Conservation (phyloP, 1,284 basidiomycete genomes). For the Cutaneotrichosporon mucoides region DNA sequence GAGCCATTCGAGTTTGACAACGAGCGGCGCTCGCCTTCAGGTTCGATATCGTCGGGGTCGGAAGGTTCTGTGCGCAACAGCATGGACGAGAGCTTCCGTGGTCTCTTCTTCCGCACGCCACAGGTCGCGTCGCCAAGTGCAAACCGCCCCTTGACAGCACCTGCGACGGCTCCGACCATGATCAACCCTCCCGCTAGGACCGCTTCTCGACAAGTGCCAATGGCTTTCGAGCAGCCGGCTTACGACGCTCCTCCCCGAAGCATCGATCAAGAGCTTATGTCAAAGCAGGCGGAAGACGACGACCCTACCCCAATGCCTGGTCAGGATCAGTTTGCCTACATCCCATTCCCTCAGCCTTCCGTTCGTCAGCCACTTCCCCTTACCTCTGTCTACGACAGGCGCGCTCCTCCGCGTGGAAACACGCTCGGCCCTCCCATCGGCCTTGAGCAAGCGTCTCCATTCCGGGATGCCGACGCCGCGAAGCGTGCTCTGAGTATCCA, state of each 20-base stretch:
- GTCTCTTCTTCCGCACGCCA: constrained; percentile 44
- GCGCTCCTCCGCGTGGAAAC: background rate
- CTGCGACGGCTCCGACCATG: background rate
- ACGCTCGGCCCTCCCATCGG: background rate
- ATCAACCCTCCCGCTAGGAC: background rate
- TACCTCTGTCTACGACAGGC: background rate
- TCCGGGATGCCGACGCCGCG: background rate
- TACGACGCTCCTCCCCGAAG: too few species aligned
- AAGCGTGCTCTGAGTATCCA: background rate
- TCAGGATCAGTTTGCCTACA: too few species aligned
- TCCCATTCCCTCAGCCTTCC: too few species aligned
- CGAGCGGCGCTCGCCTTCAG: constrained; percentile 1
- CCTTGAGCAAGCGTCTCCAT: background rate
- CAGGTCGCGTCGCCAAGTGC: background rate
- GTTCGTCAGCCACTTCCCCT: background rate
- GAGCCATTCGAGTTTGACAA: constrained; percentile 11
- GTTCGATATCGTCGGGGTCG: constrained; percentile 12
- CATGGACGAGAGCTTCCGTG: constrained; percentile 23
- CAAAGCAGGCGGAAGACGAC: too few species aligned
- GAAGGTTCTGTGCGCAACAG: constrained; percentile 13
- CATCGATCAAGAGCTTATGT: too few species aligned
- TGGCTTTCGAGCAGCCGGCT: too few species aligned
- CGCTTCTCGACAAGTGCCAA: background rate
- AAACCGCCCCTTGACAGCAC: background rate
- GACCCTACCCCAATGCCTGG: too few species aligned